Base-by-base conservation (phyloP, 176 grass and related monocot species). In the Carex scoparia region DNA sequence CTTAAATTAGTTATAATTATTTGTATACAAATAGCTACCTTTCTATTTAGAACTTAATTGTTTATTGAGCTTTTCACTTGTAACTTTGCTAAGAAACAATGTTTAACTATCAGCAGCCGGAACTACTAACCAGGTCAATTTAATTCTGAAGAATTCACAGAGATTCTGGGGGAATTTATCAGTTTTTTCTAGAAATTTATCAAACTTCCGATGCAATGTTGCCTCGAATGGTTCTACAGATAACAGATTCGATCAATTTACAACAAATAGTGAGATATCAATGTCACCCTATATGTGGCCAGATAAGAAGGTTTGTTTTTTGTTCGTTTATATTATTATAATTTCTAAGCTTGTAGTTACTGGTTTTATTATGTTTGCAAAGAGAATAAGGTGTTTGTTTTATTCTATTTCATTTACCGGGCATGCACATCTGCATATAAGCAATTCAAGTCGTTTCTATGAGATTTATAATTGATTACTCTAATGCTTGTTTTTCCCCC, bases 271-370 rank as follows among this genome's bases (percentile, higher is more conserved):
- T 10, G 93, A 99, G 90, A 62, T 79, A 65, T 84, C 85, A 15
- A 74, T 82, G 57, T 71, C 84, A 0, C 49, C 91, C 12, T 99
- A 89, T 73, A 10, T 92, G 57, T 99, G 96, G 96, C 91, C 88
- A 61, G 91, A 99, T 81, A 99, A 95, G 76, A 79, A 94, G 96
- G 96, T 98, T 9, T 62, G 51, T 51, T 83, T 54, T 33, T 82
- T 79, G 63, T 87, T 30, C 23, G 67, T 48, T 19, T 32, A 57
- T 15, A 12, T 37, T 53, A 78, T 37, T 81, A 51, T 78, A 79
- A 44, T 78, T 37, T 81, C 40, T 78, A 79, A 44, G 5, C 0
- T 55, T 35, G 12, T 35, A 56, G 48, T 30, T 30, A 13, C 49
- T 32, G 32, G 48, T 31, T 70, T 42, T 70, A 51, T 28, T 74